Percentiles rank a stretch among this genome's conserved stretches.
phyloP scores from a whole-genome alignment of 2,329 filamentous ascomycete species.

The Botryotinia narcissicola region DNA sequence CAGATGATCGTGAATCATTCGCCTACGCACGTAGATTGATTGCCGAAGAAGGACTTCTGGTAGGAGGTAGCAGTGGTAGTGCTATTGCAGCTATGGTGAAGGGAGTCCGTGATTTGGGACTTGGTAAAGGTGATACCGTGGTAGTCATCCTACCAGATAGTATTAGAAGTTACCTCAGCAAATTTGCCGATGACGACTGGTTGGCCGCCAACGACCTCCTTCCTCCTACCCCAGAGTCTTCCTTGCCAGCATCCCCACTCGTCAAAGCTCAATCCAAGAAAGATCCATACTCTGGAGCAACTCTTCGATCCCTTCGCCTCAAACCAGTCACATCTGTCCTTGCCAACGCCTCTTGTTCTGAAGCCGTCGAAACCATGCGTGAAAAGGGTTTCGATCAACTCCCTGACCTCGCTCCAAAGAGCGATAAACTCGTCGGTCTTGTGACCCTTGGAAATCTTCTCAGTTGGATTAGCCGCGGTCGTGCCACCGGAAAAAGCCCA shows the following conservation, averaged over 20 bases:
- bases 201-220: conserved; percentile 93
- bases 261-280: conserved; percentile 41
- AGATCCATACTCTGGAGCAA: conserved; percentile 75
- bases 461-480: conserved; percentile 81
- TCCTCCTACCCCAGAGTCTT: conserved; percentile 54
- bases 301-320: conserved; percentile 77
- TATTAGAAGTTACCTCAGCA: conserved; percentile 95
- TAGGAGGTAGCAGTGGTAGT: conserved; percentile 90
- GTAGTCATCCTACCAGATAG: conserved; percentile 93
- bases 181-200: conserved; percentile 99
- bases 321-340: conserved; percentile 90
- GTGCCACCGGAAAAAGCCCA: conserved; percentile 68
- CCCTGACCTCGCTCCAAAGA: conserved; percentile 73
- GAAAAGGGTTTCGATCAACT: conserved; percentile 98
- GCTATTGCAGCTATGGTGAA: conserved; percentile 80
- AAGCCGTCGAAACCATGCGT: conserved; percentile 96
- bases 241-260: conserved; percentile 41
- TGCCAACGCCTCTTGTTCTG: conserved; percentile 68
- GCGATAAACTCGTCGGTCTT: conserved; percentile 77
- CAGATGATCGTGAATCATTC: conserved; percentile 88
- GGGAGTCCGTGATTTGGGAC: conserved; percentile 71
- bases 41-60: conserved; percentile 87
- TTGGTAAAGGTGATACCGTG: conserved; percentile 80
- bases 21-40: conserved; percentile 86
- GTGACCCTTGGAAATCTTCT: conserved; percentile 94